Evolutionary conservation across 768 basidiomycete genomes (phyloP).

Genomic region (Sporobolomyces roseus): DNA sequence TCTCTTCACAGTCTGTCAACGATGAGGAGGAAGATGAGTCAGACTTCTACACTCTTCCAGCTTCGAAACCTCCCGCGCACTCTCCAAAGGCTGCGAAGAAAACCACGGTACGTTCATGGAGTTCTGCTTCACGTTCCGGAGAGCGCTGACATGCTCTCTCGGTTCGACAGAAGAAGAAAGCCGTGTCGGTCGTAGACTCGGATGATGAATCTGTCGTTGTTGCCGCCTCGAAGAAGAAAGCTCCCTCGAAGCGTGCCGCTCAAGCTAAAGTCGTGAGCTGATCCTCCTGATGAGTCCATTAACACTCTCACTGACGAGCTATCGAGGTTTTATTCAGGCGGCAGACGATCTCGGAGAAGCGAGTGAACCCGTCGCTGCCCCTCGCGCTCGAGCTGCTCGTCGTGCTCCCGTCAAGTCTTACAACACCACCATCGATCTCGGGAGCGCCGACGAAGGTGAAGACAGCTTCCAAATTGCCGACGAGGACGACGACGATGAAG

Average conservation of each 20-base stretch:
- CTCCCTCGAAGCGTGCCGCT: not conserved
- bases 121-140: not conserved
- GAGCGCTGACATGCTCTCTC: not conserved
- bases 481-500: conserved; percentile 19
- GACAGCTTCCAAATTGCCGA: conserved; percentile 19
- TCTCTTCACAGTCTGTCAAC: not conserved
- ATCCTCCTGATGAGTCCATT: not conserved
- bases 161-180: conserved; percentile 7
- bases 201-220: conserved; percentile 10
- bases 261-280: not conserved
- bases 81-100: conserved; percentile 29
- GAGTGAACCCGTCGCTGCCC: conserved; percentile 4
- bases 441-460: conserved; percentile 20
- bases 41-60: conserved; percentile 28
- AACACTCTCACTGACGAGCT: not conserved
- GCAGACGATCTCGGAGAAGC: not conserved
- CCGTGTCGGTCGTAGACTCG: not conserved
- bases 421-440: conserved; percentile 6
- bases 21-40: conserved; percentile 24
- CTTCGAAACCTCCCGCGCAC: conserved; percentile 25
- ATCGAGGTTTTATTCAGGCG: not conserved
- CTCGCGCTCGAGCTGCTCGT: conserved; percentile 20
- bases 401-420: conserved; percentile 25
- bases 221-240: conserved; percentile 19
- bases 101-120: not conserved